Evolutionary conservation across 2,329 filamentous ascomycete genomes (phyloP).

Genomic region (Alternaria panax): DNA sequence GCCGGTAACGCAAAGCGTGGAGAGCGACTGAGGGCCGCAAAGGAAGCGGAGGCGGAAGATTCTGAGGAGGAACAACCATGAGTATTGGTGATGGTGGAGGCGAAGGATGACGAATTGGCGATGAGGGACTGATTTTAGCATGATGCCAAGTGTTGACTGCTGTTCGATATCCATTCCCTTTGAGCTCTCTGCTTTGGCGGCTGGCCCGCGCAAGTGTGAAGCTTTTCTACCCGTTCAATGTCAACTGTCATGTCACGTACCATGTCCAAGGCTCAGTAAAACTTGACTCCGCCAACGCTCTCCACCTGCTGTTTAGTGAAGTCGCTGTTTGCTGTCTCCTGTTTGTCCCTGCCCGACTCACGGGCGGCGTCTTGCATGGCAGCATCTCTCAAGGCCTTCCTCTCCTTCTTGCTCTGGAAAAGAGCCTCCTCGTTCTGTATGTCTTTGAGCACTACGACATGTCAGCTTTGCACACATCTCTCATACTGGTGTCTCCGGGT

Average conservation of each 20-base stretch:
- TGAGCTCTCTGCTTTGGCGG: background rate
- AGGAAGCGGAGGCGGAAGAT: background rate
- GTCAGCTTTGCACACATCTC: conserved; percentile 16
- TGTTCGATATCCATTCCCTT: background rate
- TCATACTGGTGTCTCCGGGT: background rate
- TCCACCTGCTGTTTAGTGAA: conserved; percentile 33
- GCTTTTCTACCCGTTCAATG: background rate
- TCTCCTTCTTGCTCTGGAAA: conserved; percentile 55
- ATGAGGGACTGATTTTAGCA: background rate
- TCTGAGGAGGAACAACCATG: background rate
- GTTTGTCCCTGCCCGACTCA: conserved; percentile 33
- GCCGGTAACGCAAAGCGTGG: conserved; percentile 32
- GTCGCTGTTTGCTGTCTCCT: conserved; percentile 37
- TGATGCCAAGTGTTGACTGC: background rate
- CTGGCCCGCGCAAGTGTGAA: background rate
- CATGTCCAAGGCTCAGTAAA: conserved; percentile 32
- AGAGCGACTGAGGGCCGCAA: conserved; percentile 15
- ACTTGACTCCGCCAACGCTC: conserved; percentile 39
- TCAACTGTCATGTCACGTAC: background rate
- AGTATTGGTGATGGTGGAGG: background rate
- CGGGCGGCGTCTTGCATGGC: conserved; percentile 19
- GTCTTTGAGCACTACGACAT: conserved; percentile 65
- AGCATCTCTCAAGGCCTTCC: conserved; percentile 33
- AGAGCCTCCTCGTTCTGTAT: conserved; percentile 69
- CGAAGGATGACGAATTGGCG: background rate